A percentile compares a stretch with the other conserved stretches of the same genome.
Conservation (phyloP, 148 eudicot species). For the Polygonum maritimum region DNA sequence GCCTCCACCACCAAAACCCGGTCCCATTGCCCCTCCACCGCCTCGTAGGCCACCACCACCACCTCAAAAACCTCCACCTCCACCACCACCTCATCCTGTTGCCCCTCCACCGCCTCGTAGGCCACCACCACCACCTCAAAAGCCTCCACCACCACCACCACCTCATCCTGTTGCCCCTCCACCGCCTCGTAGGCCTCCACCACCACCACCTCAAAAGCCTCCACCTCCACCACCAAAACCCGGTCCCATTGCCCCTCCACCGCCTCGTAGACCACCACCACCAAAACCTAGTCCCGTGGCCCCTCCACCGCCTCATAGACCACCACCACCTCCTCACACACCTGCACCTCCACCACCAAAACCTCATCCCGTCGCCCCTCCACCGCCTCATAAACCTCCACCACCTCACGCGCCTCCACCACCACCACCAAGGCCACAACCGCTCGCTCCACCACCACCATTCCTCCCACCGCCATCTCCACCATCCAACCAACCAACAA, state of each 20-base stretch:
- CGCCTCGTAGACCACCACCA: not conserved
- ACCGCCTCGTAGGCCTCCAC: not conserved
- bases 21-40: not conserved
- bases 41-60: not conserved
- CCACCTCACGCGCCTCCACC: no score
- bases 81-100: not conserved
- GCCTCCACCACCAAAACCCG: not conserved
- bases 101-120: not conserved
- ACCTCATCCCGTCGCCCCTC: not conserved
- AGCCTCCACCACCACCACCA: not conserved
- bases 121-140: not conserved
- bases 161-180: not conserved
- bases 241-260: not conserved
- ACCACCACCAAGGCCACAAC: not conserved
- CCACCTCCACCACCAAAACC: not conserved
- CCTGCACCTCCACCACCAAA: not conserved
- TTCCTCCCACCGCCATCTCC: conserved; percentile 2
- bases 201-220: not conserved
- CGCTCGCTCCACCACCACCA: conserved; percentile 1
- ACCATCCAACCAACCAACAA: not conserved
- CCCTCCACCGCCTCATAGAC: not conserved
- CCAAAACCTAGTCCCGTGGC: not conserved
- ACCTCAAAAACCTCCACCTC: not conserved
- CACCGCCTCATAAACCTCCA: no score
- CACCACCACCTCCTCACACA: not conserved